Base-by-base conservation (phyloP, 306 rosid species). In the Cicer judaicum region DNA sequence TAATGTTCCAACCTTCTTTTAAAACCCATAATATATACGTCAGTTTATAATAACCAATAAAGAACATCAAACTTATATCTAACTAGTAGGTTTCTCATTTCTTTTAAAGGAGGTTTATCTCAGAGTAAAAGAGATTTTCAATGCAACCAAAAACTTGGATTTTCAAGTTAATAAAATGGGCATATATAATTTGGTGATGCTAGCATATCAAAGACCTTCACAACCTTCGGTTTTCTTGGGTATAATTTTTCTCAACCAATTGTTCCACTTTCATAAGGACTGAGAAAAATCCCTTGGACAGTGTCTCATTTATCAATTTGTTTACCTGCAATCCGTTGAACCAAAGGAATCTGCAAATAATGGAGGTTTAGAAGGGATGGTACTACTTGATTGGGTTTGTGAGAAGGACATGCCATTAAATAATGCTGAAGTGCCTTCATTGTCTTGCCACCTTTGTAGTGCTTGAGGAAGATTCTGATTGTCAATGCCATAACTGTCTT, bases 401-500 rank as follows among this genome's bases (percentile, higher is more conserved):
- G 98, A 89, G 76, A 64, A 71, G 44, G 97, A 91, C 46, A 83
- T 46, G 78, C 83, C 90, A 55, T 84, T 84, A 46, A 91, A 89
- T 82, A 80, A 71, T 21, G 93, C 74, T 21, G 97, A 89, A 75
- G 97, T 86, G 75, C 97, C 97, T 86, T 94, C 97, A 84, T 84
- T 82, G 76, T 93, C 97, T 84, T 89, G 97, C 97, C 98, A 91
- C 85, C 92, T 89, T 78, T 84, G 89, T 19, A 93, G 80, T 38
- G 90, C 93, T 78, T 87, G 96, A 71, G 93, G 92, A 74, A 92
- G 89, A 85, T 81, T 87, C 59, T 92, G 80, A 69, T 80, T 56
- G 80, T 92, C 86, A 29, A 76, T 83, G 71, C 89, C 91, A 38
- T 13, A 52, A 50, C n/a, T 64, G 8, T 90, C 90, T 48, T 88